Percentiles rank a stretch among this genome's conserved stretches.
phyloP scores from a whole-genome alignment of 495 filamentous ascomycete species.

The Lichina pygmaea region DNA sequence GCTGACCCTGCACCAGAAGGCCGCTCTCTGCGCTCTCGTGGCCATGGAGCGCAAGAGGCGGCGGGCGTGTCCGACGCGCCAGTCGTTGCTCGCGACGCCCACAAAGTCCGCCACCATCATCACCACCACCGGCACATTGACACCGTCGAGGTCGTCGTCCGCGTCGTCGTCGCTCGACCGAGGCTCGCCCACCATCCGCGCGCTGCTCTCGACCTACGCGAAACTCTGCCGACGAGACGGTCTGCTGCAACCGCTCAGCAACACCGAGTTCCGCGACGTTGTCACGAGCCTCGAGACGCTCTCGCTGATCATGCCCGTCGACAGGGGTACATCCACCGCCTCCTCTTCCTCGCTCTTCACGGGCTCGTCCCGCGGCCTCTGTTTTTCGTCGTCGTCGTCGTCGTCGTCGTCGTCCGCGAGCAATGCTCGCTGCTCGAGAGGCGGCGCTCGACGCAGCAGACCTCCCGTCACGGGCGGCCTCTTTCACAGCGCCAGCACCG shows the following conservation, averaged over 20 bases:
- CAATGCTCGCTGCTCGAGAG: too few species aligned
- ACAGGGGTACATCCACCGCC: slow-evolving; percentile 6
- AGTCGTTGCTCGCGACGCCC: not conserved
- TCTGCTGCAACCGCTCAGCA: slow-evolving; percentile 51
- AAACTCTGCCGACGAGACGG: slow-evolving; percentile 58
- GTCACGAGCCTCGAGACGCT: slow-evolving; percentile 69
- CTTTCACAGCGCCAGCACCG: too few species aligned
- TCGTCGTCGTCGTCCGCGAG: too few species aligned
- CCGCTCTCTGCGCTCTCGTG: slow-evolving; percentile 64
- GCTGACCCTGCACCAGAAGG: slow-evolving; percentile 90
- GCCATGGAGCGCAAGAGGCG: slow-evolving; percentile 43
- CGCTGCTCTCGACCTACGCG: slow-evolving; percentile 55
- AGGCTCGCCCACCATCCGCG: slow-evolving; percentile 59
- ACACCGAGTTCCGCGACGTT: slow-evolving; percentile 81
- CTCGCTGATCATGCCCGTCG: slow-evolving; percentile 45
- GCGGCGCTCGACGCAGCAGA: too few species aligned
- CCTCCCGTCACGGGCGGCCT: too few species aligned
- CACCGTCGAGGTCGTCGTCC: slow-evolving; percentile 25
- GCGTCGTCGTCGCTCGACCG: slow-evolving; percentile 23
- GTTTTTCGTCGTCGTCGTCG: too few species aligned
- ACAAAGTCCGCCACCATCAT: slow-evolving; percentile 13
- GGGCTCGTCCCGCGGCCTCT: too few species aligned
- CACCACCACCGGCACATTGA: slow-evolving; percentile 13
- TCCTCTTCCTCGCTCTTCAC: too few species aligned
- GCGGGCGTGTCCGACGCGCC: not conserved